Evolutionary conservation across 2,329 filamentous ascomycete genomes (phyloP), one percentile per base, ranked within the genome.

Genomic region (Peltaster fructicola): DNA sequence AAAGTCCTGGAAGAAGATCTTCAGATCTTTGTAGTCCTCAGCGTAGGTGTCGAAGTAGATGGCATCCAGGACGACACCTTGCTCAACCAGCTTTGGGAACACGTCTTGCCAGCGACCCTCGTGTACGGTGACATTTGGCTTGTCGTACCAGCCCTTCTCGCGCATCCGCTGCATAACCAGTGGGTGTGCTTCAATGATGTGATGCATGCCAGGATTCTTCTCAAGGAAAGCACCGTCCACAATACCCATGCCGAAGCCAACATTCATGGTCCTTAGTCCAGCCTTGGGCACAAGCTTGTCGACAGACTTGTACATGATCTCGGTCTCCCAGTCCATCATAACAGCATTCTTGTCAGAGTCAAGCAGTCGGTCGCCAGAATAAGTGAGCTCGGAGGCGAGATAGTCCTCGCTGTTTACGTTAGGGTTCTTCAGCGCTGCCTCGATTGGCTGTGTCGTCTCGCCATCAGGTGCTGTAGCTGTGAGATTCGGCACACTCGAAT

Each of bases 41-140:
- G 82, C 88, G 50, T 95, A 95, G 0, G 88, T 98, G 47, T 98
- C 88, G 44, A 93, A 95, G 57, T 95, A 98, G 38, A 98, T 59
- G 7, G 50, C 58, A 31, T 63, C 57, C 26, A 61, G 56, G 12
- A 45, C 37, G 4, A 50, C 44, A 18, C 51, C 54, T 29, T 56
- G 43, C 30, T 53, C 51, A 3, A 58, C 43, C 1, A 62, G 46
- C 17, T 45, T 45, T 1, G 56, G 56, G 2, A 62, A 43, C 6
- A 61, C 42, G 19, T 61, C 57, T 35, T 62, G 58, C 58, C 58
- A 63, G 15, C 50, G 46, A 14, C 58, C 58, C 32, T 57, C 54
- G 29, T 60, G 56, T 8, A 62, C 45, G 10, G 50, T 48, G 7
- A 65, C 57, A 8, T 57, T 57, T 4, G 52, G 48, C 38, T 58